Evolutionary conservation across 2,329 filamentous ascomycete genomes (phyloP).

Genomic region (Venturia effusa): DNA sequence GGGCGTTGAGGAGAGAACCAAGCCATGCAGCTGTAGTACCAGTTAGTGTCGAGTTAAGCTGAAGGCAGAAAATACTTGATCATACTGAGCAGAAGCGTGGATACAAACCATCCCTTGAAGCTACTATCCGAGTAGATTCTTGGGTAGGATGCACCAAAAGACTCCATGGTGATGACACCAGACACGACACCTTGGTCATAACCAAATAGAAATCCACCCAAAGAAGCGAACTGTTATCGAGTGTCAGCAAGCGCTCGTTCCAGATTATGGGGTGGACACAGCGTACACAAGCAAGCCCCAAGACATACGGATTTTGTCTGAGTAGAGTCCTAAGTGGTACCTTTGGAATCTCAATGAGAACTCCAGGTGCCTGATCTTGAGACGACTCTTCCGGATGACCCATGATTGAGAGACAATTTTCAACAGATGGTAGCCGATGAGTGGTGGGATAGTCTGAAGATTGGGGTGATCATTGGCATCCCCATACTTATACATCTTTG

Average conservation of each 20-base stretch:
- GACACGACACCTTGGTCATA: slow-evolving; percentile 46
- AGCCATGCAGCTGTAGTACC: slow-evolving; percentile 15
- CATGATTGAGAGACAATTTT: not conserved
- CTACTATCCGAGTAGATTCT: slow-evolving; percentile 35
- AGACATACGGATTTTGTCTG: not conserved
- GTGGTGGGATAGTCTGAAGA: not conserved
- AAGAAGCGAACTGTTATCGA: slow-evolving; percentile 13
- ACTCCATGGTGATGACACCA: slow-evolving; percentile 42
- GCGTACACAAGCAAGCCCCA: not conserved
- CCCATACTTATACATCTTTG: not conserved
- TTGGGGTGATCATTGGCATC: not conserved
- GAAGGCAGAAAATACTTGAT: slow-evolving; percentile 35
- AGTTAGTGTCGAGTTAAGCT: not conserved
- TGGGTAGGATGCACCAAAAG: slow-evolving; percentile 40
- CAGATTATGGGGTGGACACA: not conserved
- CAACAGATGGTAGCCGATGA: not conserved
- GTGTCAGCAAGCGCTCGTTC: not conserved
- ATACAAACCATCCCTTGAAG: slow-evolving; percentile 42
- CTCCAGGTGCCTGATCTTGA: not conserved
- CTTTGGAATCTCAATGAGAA: slow-evolving; percentile 2
- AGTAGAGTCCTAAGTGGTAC: not conserved
- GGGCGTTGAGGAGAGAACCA: slow-evolving; percentile 37
- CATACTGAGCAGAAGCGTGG: slow-evolving; percentile 31
- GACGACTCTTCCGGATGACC: not conserved
- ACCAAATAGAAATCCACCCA: slow-evolving; percentile 42